These are phyloP conservation scores for Croton setiger DNA, from an alignment of 441 rosid genomes.

Conservation along the genomic window DNA sequence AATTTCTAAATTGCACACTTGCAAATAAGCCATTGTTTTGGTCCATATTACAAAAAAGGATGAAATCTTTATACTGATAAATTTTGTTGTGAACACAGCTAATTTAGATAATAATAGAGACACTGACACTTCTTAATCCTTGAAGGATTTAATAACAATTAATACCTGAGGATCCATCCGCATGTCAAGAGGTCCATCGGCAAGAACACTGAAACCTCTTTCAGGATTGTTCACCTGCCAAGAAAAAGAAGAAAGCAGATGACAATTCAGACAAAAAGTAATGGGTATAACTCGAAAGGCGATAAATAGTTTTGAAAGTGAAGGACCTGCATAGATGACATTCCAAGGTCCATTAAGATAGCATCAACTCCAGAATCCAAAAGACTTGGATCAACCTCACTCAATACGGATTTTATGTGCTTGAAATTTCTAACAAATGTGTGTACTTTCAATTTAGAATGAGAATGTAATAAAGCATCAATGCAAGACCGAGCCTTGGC, in stretches of 20 bases:
- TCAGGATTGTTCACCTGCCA: constrained; percentile 77
- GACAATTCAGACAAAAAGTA: not conserved
- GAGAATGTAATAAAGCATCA: constrained; percentile 38
- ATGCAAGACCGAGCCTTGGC: constrained; percentile 53
- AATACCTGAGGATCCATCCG: constrained; percentile 91
- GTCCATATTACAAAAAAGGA: not conserved
- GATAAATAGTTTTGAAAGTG: not conserved
- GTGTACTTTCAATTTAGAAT: constrained; percentile 38
- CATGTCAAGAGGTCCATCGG: constrained; percentile 95
- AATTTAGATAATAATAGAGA: not conserved
- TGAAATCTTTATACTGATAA: not conserved
- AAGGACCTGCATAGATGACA: constrained; percentile 96
- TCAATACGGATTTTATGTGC: constrained; percentile 45
- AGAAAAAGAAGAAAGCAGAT: not conserved
- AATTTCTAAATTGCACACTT: not conserved
- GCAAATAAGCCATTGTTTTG: not conserved
- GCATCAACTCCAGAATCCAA: constrained; percentile 66
- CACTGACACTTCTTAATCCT: not conserved
- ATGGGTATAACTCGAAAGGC: not conserved
- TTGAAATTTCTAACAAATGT: constrained; percentile 59
- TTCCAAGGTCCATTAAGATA: constrained; percentile 92
- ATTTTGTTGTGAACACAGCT: not conserved
- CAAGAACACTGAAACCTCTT: constrained; percentile 85
- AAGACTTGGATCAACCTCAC: constrained; percentile 40
- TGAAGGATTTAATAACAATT: not conserved